Conservation (phyloP, 140 eudicot species). For the Anethum foeniculum region DNA sequence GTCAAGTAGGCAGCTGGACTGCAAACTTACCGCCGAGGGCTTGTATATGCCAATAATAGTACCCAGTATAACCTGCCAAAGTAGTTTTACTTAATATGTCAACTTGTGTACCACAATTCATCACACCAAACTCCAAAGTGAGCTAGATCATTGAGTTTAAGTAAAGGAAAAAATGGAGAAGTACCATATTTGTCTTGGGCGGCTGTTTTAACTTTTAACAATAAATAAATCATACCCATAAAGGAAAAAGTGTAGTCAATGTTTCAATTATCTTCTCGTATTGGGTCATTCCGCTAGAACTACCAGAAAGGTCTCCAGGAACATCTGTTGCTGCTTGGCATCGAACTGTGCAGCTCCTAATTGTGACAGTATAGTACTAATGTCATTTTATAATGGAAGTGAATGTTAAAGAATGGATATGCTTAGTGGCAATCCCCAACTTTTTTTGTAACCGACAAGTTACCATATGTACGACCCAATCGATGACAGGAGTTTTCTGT, state of each 20-base stretch:
- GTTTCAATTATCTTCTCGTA: conserved; percentile 85
- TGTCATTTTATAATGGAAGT: not conserved
- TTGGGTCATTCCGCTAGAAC: conserved; percentile 55
- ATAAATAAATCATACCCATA: conserved; percentile 62
- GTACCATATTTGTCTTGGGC: not conserved
- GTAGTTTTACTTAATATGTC: conserved; percentile 6
- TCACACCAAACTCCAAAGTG: not conserved
- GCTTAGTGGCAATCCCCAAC: too few species aligned
- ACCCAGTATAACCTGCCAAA: conserved; percentile 83
- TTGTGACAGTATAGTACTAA: conserved; percentile 15
- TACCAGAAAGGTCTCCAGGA: conserved; percentile 72
- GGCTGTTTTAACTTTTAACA: not conserved
- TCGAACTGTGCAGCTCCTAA: conserved; percentile 41
- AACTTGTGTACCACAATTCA: not conserved
- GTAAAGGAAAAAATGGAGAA: not conserved
- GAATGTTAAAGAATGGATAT: not conserved
- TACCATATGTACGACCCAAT: not conserved
- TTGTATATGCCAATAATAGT: conserved; percentile 83
- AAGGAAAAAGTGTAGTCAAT: conserved; percentile 91
- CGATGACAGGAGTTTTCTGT: not conserved
- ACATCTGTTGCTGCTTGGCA: conserved; percentile 78
- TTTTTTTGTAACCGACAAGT: not conserved
- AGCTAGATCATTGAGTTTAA: not conserved
- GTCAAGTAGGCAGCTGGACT: not conserved
- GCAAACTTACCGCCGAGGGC: conserved; percentile 68